Conservation (phyloP, 129 eudicot species). For the Helichrysum umbraculigerum region DNA sequence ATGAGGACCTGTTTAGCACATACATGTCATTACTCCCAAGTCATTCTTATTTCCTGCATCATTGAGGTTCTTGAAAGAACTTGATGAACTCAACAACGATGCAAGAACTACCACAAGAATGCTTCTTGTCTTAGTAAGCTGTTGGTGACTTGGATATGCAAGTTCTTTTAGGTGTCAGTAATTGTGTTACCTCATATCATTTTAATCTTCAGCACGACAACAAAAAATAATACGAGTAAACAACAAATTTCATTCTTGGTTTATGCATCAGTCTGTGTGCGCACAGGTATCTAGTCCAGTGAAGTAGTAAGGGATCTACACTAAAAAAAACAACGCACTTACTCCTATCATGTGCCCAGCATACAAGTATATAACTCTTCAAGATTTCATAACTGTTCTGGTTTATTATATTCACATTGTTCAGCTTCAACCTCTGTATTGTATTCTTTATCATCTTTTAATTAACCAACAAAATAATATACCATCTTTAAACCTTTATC, state of each 20-base stretch:
- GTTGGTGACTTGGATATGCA: background rate
- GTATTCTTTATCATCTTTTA: background rate
- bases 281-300: too few species aligned
- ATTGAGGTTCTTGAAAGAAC: background rate
- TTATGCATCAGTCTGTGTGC: too few species aligned
- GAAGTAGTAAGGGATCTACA: too few species aligned
- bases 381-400: too few species aligned
- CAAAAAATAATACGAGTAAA: too few species aligned
- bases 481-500: background rate
- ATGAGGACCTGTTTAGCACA: background rate
- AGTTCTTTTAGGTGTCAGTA: background rate
- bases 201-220: too few species aligned
- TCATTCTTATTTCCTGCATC: background rate
- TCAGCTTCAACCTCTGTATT: background rate
- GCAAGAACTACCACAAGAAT: conserved; percentile 5
- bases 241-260: too few species aligned
- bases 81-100: background rate
- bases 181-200: background rate
- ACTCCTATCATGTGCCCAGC: too few species aligned
- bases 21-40: background rate
- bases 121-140: background rate
- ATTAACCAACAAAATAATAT: background rate
- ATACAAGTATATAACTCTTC: too few species aligned
- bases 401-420: background rate
- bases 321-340: too few species aligned